Conservation (phyloP, 495 filamentous ascomycete species). For the Xylaria bambusicola region DNA sequence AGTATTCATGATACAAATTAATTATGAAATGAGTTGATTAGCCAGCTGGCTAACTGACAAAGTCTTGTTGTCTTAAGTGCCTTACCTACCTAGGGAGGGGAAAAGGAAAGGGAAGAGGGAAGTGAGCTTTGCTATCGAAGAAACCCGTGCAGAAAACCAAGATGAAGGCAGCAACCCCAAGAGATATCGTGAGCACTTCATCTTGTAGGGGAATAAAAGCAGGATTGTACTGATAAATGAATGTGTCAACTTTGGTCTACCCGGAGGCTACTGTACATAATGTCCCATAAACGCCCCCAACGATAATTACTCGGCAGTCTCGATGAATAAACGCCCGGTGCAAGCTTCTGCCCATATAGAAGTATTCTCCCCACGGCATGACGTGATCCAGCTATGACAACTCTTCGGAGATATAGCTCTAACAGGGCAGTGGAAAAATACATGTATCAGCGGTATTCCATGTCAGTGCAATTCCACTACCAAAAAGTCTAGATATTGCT, state of each 20-base stretch:
- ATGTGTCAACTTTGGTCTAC: constrained; percentile 12
- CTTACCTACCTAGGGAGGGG: too few relatives aligned
- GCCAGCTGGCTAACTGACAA: too few relatives aligned
- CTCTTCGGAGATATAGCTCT: background rate
- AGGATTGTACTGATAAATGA: constrained; percentile 14
- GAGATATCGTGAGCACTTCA: too few relatives aligned
- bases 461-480: constrained; percentile 7
- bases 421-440: constrained; percentile 3
- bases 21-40: too few relatives aligned
- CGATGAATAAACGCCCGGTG: background rate
- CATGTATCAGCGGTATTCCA: constrained; percentile 3
- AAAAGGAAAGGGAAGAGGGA: too few relatives aligned
- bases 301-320: background rate
- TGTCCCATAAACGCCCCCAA: constrained; percentile 18
- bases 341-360: background rate
- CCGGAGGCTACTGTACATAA: constrained; percentile 18
- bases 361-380: background rate
- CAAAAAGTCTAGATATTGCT: constrained; percentile 17
- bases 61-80: too few relatives aligned
- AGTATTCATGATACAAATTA: too few relatives aligned
- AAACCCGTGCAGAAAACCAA: too few relatives aligned
- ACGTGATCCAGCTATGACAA: too few relatives aligned
- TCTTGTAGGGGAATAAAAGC: too few relatives aligned
- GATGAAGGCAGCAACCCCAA: too few relatives aligned
- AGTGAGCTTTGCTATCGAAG: too few relatives aligned